Base-by-base conservation (phyloP, 257 asterid genomes). In the Anisodus tanguticus region DNA sequence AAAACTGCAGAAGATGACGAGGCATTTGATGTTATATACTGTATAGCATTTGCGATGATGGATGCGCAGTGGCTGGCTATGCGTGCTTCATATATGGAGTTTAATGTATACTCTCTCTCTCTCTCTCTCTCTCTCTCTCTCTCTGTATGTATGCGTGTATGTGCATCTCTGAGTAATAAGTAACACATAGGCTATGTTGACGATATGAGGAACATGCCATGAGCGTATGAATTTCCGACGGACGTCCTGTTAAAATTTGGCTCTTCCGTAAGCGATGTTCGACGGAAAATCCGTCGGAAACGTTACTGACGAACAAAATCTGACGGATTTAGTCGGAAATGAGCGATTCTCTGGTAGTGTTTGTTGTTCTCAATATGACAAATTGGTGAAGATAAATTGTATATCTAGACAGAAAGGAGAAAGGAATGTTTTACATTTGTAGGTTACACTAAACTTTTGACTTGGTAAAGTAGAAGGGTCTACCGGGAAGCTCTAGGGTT, bases 41-140 rank as follows among this genome's bases (percentile, higher is more conserved):
- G 98, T 84, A 84, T 96, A 86, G 91, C 99, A 3, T 96, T 96
- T 81, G 93, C 93, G 0, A 89, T 96, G 98, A 80, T 96, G 97
- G 99, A 96, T 77, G 98, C 98, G 2, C 99, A 94, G 86, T 96
- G 99, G 99, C 98, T 96, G 77, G 98, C 98, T 63, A 96, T 92
- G 98, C 94, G 84, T 64, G 99, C 99, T 85, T 96, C 99, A 5
- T 96, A 96, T 85, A 94, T 96, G 99, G 94, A 95, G 83, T 76
- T 76, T 53, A 76, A 76, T 4, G 81, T 76, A 76, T 55, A 53
- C 45, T 0, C 16, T 45, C 81, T 31, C 89, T 83, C 87, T 66
- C 35, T 31, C 26, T 22, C 26, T 22, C 26, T 22, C 26, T 22
- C 89, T 83, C 87, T 66, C 35, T 31, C 26, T 22, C 26, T 22